These are phyloP conservation scores for Scalesia atractyloides DNA, from an alignment of 129 eudicot genomes.

Conservation along the genomic window DNA sequence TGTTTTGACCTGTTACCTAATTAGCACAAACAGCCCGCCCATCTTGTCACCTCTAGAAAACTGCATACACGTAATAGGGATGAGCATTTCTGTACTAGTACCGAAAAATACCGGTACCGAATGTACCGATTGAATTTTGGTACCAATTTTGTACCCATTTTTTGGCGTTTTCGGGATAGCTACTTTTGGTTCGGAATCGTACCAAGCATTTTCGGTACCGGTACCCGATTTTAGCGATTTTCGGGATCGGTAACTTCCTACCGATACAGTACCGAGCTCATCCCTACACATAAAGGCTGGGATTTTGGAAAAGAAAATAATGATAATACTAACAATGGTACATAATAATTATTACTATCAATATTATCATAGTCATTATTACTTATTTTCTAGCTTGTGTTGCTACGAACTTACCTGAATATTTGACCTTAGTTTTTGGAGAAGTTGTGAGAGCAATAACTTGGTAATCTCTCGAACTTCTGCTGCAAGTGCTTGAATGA, in stretches of 20 bases:
- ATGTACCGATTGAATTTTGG: too few relatives aligned
- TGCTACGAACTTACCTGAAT: slow-evolving; percentile 60
- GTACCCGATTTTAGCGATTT: too few relatives aligned
- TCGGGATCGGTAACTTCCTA: too few relatives aligned
- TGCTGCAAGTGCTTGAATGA: slow-evolving; percentile 85
- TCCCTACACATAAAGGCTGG: neutral
- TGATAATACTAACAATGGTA: neutral
- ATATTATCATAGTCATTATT: slow-evolving; percentile 7
- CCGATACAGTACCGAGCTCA: too few relatives aligned
- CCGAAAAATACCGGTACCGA: too few relatives aligned
- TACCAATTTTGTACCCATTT: too few relatives aligned
- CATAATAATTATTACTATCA: too few relatives aligned
- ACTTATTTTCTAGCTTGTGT: slow-evolving; percentile 4
- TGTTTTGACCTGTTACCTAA: neutral
- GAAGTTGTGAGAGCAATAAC: slow-evolving; percentile 93
- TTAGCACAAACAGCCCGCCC: neutral
- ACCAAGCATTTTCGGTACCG: too few relatives aligned
- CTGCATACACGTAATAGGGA: neutral
- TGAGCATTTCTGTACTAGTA: too few relatives aligned
- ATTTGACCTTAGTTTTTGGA: slow-evolving; percentile 90
- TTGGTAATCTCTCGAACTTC: slow-evolving; percentile 89
- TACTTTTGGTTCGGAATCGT: too few relatives aligned
- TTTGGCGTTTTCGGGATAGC: too few relatives aligned
- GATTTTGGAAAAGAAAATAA: neutral
- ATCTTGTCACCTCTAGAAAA: slow-evolving; percentile 17